A percentile compares a stretch with the other conserved stretches of the same genome.
Conservation (phyloP, 1,284 basidiomycete genomes). For the Moesziomyces sp. region DNA sequence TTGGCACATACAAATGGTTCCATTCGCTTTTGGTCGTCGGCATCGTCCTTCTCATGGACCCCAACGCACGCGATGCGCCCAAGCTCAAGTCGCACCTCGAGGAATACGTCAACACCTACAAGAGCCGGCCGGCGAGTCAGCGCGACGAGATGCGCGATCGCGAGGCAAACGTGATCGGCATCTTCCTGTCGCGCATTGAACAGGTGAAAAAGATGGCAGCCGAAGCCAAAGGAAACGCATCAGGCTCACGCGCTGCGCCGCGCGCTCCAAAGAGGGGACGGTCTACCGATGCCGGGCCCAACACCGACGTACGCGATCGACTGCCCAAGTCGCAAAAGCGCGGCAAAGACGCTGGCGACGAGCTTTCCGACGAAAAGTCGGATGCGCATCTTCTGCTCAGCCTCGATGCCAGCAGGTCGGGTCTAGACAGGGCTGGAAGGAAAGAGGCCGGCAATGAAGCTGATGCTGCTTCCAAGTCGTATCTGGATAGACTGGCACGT, state of each 20-base stretch:
- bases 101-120: constrained; percentile 37
- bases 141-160: constrained; percentile 59
- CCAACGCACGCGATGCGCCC: constrained; percentile 43
- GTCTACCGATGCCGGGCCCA: constrained; percentile 20
- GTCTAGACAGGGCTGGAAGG: not conserved
- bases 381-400: constrained; percentile 43
- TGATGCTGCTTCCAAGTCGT: not conserved
- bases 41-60: constrained; percentile 56
- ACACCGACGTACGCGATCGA: constrained; percentile 8
- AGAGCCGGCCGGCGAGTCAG: constrained; percentile 12
- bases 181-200: constrained; percentile 52
- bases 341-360: constrained; percentile 10
- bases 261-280: constrained; percentile 21
- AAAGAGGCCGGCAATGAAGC: constrained; percentile 2
- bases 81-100: constrained; percentile 45
- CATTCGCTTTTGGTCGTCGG: constrained; percentile 57
- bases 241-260: not conserved
- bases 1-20: constrained; percentile 61
- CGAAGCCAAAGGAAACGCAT: constrained; percentile 2
- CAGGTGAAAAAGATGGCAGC: constrained; percentile 29
- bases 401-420: constrained; percentile 14
- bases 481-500: not conserved
- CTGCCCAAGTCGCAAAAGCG: constrained; percentile 22
- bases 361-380: constrained; percentile 25
- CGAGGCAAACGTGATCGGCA: constrained; percentile 50